phyloP scores from a whole-genome alignment of 139 green algal species.

The Chlorella sp. region DNA sequence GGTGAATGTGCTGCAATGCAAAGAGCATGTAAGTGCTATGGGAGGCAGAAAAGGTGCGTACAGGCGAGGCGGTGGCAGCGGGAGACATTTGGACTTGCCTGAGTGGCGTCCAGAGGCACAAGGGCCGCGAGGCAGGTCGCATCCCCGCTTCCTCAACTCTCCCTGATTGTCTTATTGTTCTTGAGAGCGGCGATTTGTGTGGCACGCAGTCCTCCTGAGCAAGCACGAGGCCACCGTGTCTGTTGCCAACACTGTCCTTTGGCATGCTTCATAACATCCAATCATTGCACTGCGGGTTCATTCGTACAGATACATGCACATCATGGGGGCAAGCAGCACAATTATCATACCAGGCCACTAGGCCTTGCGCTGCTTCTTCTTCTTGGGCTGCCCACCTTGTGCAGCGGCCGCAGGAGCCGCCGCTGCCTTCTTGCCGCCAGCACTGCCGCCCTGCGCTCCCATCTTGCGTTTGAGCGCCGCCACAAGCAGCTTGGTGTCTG shows the following conservation, averaged over 20 bases:
- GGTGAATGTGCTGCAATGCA: too few species aligned
- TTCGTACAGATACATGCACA: not conserved
- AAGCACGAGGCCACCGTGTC: not conserved
- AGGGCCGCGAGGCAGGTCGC: too few species aligned
- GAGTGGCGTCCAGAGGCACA: too few species aligned
- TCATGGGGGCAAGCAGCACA: too few species aligned
- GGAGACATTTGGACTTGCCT: too few species aligned
- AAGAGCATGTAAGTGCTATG: too few species aligned
- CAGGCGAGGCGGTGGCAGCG: too few species aligned
- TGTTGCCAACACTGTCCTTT: not conserved
- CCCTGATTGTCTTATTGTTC: not conserved
- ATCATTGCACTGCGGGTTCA: not conserved
- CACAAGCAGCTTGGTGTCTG: conserved; percentile 71
- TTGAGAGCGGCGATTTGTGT: not conserved
- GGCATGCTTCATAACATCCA: too few species aligned
- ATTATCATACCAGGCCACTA: not conserved
- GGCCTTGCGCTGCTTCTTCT: conserved; percentile 5
- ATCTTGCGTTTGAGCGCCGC: conserved; percentile 76
- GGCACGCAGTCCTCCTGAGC: too few species aligned
- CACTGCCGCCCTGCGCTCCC: not conserved
- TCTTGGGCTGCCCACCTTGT: not conserved
- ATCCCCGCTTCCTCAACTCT: not conserved
- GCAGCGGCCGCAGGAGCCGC: not conserved
- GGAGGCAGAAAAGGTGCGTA: too few species aligned
- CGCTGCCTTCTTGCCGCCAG: not conserved